These are phyloP conservation scores for Mollisiaceae sp. DNA, from an alignment of 2,329 filamentous ascomycete species.

Conservation along the genomic window DNA sequence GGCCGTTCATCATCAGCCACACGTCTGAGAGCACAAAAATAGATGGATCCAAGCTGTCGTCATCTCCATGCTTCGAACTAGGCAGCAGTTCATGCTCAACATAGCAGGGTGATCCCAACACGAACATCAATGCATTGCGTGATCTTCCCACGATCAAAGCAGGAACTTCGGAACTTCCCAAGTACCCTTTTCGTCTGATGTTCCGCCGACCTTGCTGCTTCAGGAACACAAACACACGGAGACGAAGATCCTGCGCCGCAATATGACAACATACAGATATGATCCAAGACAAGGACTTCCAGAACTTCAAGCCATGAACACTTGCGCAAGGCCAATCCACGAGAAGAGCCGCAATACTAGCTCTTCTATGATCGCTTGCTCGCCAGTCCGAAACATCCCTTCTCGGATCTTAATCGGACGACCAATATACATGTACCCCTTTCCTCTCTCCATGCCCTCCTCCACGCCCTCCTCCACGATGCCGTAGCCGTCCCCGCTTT, in stretches of 20 bases:
- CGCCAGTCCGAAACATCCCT: slow-evolving; percentile 6
- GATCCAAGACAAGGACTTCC: neutral
- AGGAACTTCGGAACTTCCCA: neutral
- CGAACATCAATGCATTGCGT: neutral
- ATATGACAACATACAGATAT: neutral
- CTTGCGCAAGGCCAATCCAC: neutral
- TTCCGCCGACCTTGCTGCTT: neutral
- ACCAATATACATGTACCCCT: neutral
- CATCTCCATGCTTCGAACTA: neutral
- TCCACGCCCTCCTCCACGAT: no score
- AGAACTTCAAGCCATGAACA: neutral
- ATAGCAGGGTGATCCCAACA: neutral
- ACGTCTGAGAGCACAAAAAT: neutral
- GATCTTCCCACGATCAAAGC: neutral
- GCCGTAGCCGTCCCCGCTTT: neutral
- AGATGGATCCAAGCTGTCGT: neutral
- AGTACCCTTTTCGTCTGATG: neutral
- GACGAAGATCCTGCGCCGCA: neutral
- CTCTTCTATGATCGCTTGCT: neutral
- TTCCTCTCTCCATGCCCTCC: neutral
- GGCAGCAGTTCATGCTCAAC: neutral
- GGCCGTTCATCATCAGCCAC: slow-evolving; percentile 1
- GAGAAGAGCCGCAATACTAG: neutral
- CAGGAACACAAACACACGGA: neutral
- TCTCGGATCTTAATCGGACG: slow-evolving; percentile 5